Evolutionary conservation across 192 early-diverging fungal species (phyloP).

Genomic region (Coemansia sp.): DNA sequence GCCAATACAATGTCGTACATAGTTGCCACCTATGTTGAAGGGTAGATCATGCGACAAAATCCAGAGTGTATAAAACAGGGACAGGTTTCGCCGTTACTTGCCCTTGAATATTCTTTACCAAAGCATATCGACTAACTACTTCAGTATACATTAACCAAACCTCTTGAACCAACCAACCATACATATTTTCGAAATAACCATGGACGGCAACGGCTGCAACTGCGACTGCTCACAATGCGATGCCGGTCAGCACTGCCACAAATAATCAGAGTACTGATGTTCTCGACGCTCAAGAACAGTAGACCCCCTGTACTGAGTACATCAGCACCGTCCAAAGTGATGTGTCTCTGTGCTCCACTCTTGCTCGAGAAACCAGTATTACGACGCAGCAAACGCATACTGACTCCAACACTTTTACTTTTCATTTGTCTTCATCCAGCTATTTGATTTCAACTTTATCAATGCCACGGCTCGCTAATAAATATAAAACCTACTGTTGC

Average conservation of each 20-base stretch:
- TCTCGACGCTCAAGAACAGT: neutral
- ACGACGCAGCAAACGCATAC: neutral
- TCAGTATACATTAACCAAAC: neutral
- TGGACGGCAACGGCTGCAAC: neutral
- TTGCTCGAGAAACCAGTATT: neutral
- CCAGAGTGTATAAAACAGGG: neutral
- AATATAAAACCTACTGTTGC: neutral
- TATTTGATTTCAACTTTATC: neutral
- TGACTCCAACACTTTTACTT: neutral
- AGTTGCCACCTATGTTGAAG: neutral
- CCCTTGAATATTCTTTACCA: neutral
- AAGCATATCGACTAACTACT: neutral
- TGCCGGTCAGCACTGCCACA: neutral
- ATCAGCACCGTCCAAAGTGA: neutral
- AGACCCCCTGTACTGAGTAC: neutral
- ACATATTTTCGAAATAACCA: neutral
- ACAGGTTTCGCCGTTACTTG: neutral
- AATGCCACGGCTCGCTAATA: neutral
- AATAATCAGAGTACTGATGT: neutral
- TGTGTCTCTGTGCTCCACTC: neutral
- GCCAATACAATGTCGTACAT: neutral
- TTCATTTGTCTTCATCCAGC: neutral
- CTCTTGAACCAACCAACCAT: neutral
- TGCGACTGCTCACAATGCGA: neutral
- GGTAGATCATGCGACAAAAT: neutral